Conservation (phyloP, 2,329 filamentous ascomycete species). For the Didymellaceae sp. region DNA sequence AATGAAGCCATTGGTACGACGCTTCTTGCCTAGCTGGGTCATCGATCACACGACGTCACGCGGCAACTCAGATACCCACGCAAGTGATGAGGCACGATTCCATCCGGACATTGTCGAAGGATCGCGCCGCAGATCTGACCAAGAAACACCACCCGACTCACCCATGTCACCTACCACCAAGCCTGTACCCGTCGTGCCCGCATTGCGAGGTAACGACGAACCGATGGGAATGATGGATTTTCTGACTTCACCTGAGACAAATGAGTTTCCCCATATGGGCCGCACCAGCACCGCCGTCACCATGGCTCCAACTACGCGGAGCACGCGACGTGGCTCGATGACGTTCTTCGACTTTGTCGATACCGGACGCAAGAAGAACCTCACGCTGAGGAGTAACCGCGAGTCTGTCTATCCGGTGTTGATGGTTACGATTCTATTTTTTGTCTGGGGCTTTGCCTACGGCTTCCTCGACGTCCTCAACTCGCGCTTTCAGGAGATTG, state of each 20-base stretch:
- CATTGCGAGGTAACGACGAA: conserved; percentile 31
- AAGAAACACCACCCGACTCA: conserved; percentile 30
- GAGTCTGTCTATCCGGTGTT: conserved; percentile 76
- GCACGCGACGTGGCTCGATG: conserved; percentile 38
- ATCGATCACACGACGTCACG: conserved; percentile 52
- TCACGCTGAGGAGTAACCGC: conserved; percentile 67
- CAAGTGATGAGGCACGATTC: conserved; percentile 37
- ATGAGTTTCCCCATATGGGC: conserved; percentile 42
- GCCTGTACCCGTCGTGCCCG: conserved; percentile 23
- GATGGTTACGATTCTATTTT: conserved; percentile 80
- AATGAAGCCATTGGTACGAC: conserved; percentile 81
- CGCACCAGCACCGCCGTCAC: conserved; percentile 47
- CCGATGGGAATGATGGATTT: conserved; percentile 60
- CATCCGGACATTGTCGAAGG: conserved; percentile 33
- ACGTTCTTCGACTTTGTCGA: conserved; percentile 81
- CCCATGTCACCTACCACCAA: conserved; percentile 35
- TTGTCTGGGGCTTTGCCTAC: conserved; percentile 91
- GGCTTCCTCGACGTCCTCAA: conserved; percentile 85
- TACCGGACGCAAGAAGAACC: conserved; percentile 69
- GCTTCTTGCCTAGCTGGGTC: conserved; percentile 64
- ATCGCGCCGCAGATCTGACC: conserved; percentile 28
- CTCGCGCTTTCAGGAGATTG: conserved; percentile 68
- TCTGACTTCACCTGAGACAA: conserved; percentile 57
- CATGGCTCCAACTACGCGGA: conserved; percentile 29
- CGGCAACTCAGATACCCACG: conserved; percentile 36